A percentile compares a stretch with the other conserved stretches of the same genome.
Evolutionary conservation across 1,284 basidiomycete genomes (phyloP).

Genomic region (Trichosporon ovoides): DNA sequence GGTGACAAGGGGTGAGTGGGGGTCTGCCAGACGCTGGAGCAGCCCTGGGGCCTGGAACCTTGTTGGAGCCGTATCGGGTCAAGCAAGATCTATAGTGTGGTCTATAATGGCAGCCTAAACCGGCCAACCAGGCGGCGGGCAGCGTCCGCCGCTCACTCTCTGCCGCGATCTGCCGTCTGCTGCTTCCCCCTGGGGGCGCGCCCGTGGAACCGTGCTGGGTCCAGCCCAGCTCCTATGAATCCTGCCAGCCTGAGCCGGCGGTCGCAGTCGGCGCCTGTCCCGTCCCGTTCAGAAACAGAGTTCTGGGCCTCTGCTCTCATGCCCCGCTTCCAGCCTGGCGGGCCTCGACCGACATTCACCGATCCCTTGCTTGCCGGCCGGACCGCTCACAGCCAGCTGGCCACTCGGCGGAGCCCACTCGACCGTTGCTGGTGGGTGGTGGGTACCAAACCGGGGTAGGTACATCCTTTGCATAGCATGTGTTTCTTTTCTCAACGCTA

Average conservation of each 20-base stretch:
- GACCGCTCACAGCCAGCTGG: not conserved
- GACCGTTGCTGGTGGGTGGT: not conserved
- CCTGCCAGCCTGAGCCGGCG: not conserved
- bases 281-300: not conserved
- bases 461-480: not conserved
- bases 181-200: too few species aligned
- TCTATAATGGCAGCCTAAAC: not conserved
- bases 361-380: not conserved
- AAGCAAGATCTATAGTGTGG: not conserved
- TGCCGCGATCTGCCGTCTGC: too few species aligned
- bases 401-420: slow-evolving; percentile 3
- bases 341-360: slow-evolving; percentile 6
- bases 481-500: slow-evolving; percentile 4
- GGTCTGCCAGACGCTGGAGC: not conserved
- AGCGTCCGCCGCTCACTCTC: too few species aligned
- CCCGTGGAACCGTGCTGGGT: not conserved
- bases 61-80: not conserved
- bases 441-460: not conserved
- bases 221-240: not conserved
- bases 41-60: slow-evolving; percentile 6
- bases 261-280: slow-evolving; percentile 5
- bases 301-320: not conserved
- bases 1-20: slow-evolving; percentile 3
- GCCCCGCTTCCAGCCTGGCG: not conserved
- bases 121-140: too few species aligned